A percentile compares a stretch with the other conserved stretches of the same genome.
These are phyloP conservation scores for Carex myosuroides DNA, from an alignment of 176 grass and related monocot genomes.

Conservation along the genomic window DNA sequence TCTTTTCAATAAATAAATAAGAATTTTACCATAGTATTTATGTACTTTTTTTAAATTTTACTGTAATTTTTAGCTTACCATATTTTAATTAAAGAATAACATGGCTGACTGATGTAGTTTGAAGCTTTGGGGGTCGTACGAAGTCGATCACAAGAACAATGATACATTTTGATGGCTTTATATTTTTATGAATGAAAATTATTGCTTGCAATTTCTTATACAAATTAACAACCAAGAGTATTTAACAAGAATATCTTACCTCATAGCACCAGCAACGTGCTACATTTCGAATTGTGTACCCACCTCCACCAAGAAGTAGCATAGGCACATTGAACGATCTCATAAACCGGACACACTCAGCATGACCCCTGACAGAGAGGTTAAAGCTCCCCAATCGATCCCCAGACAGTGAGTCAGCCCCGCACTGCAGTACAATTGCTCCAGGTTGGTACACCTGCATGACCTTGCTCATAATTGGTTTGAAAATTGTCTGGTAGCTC, in stretches of 20 bases:
- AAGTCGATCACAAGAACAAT: background rate
- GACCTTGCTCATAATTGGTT: slow-evolving; percentile 80
- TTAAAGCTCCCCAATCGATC: slow-evolving; percentile 91
- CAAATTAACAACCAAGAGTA: background rate
- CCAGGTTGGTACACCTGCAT: slow-evolving; percentile 87
- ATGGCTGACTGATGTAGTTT: background rate
- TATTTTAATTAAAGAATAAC: slow-evolving; percentile 2
- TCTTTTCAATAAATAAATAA: background rate
- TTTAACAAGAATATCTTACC: slow-evolving; percentile 29
- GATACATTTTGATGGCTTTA: background rate
- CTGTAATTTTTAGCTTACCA: background rate
- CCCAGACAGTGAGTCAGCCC: slow-evolving; percentile 83
- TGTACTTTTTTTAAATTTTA: background rate
- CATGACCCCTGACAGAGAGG: slow-evolving; percentile 79
- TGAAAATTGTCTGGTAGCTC: slow-evolving; percentile 89
- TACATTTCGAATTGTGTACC: slow-evolving; percentile 90
- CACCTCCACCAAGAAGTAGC: slow-evolving; percentile 75
- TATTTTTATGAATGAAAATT: background rate
- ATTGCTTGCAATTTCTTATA: background rate
- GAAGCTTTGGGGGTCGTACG: background rate
- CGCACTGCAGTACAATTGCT: slow-evolving; percentile 88
- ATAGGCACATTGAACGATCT: slow-evolving; percentile 93
- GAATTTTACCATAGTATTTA: background rate
- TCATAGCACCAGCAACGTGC: slow-evolving; percentile 97
- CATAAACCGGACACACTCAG: slow-evolving; percentile 88